Evolutionary conservation across 2,329 filamentous ascomycete genomes (phyloP), one percentile per base, ranked within the genome.

Genomic region (Colletotrichum camelliae): DNA sequence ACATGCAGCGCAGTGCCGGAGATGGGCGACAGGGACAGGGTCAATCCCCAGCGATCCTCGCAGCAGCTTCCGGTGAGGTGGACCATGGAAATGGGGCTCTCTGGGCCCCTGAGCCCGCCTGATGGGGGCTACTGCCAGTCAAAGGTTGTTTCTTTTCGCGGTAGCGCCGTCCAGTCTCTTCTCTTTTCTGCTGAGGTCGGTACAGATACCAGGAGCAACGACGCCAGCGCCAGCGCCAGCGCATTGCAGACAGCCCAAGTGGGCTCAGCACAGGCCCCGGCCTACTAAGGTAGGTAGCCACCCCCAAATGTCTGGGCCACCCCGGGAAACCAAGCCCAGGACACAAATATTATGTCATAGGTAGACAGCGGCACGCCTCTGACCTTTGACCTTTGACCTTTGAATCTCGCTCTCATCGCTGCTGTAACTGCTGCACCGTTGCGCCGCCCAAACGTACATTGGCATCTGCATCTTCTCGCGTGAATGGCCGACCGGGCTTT

Each of bases 291-390:
- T 24, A 24, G 24, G 21, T 24, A 24, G 67, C 55, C 67, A 70
- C 67, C 39, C 39, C 65, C 21, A 69, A 48, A 33, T 55, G 64
- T 67, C 70, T 62, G 73, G 73, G 58, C 70, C 64, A 64, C 69
- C 64, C 48, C 33, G 31, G 65, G 27, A 35, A 64, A 62, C 7
- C 67, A 52, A 65, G 39, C 27, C 39, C 16, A 8, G 58, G 16
- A 55, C 65, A 48, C 64, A 73, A 65, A 65, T 60, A 75, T 73
- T 76, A 76, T 76, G 74, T 76, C 74, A 76, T 76, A 76, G 70
- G 43, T 62, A 21, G 27, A n/a, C 33, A 66, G 37, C 52, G 66
- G 70, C 37, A 55, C 27, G 10, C 16, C 62, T 61, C 58, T 35
- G 5, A 24, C 33, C 33, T 62, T 24, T 21, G 5, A 24, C 33